Evolutionary conservation across 2,329 filamentous ascomycete genomes (phyloP), one percentile per base, ranked within the genome.

Genomic region (Penicillium sumatraense): DNA sequence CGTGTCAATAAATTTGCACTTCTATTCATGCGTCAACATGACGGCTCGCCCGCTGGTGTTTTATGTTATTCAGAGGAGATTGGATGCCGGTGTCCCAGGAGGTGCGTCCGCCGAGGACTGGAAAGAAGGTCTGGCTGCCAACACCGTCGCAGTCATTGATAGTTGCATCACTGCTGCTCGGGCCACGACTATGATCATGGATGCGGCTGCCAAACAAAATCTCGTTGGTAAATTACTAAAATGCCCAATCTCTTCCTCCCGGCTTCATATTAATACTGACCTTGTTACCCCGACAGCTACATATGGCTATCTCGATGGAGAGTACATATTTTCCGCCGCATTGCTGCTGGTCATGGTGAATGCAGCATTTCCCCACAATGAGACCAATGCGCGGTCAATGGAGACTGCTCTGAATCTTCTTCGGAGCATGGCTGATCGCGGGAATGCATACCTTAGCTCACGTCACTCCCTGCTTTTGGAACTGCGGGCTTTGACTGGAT

Each of bases 1-100:
- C 9, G 78, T 83, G 4, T 82, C 80, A 1, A 80, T 79, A 3
- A 78, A 81, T 50, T 67, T 83, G 20, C 82, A 85, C 59, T 84
- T 83, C 59, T 83, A 83, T 56, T 81, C 83, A 40, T 84, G 82
- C 62, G 78, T 84, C 62, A 83, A 83, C 60, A 84, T 85, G 81
- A 82, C 81, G 0, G 80, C 78, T 0, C 72, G 82, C 4, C 82
- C 82, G 1, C 68, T 84, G 21, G 72, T 85, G 0, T 83, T 83
- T 56, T 78, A 83, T 57, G 77, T 84, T 2, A 80, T 83, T 7
- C 79, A 82, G 63, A 74, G 75, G 40, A 75, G 80, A 3, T 69
- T 83, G 0, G 71, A 75, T 45, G 65, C 69, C 18, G 69, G 70
- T 5, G 51, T 68, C 2, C 59, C 60, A n/a, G 68, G 66, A n/a